phyloP scores from a whole-genome alignment of 73 alveolate species.

The Stentor roeselii region DNA sequence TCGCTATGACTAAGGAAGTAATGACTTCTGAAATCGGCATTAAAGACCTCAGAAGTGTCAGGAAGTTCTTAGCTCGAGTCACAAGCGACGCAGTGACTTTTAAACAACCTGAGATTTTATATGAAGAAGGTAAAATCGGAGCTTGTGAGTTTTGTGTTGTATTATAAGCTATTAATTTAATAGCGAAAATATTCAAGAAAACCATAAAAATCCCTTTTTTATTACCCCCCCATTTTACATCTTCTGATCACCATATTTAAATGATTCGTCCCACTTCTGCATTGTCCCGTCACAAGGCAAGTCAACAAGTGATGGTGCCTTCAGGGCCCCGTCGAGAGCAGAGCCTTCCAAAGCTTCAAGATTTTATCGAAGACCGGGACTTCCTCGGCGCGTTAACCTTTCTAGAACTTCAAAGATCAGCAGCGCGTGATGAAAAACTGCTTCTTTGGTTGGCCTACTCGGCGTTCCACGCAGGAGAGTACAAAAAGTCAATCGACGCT shows the following conservation, averaged over 20 bases:
- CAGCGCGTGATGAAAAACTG: conserved; percentile 65
- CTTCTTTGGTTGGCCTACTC: conserved; percentile 74
- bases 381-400: conserved; percentile 24
- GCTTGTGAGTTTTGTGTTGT: not conserved
- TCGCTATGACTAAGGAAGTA: not conserved
- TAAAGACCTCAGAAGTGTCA: not conserved
- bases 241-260: not conserved
- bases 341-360: conserved; percentile 8
- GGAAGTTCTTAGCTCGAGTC: not conserved
- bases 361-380: conserved; percentile 24
- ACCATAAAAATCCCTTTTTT: not conserved
- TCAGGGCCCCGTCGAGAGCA: conserved; percentile 18
- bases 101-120: not conserved
- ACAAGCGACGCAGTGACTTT: not conserved
- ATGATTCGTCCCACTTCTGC: conserved; percentile 10
- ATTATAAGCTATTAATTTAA: too few relatives aligned
- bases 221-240: not conserved
- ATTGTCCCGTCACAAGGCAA: conserved; percentile 11
- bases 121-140: not conserved
- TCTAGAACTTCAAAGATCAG: conserved; percentile 23
- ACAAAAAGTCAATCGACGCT: conserved; percentile 81
- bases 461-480: conserved; percentile 89
- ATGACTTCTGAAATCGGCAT: not conserved
- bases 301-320: conserved; percentile 18
- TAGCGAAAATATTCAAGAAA: too few relatives aligned